phyloP scores from a whole-genome alignment of 2,329 filamentous ascomycete genomes.

The Penicillium expansum region DNA sequence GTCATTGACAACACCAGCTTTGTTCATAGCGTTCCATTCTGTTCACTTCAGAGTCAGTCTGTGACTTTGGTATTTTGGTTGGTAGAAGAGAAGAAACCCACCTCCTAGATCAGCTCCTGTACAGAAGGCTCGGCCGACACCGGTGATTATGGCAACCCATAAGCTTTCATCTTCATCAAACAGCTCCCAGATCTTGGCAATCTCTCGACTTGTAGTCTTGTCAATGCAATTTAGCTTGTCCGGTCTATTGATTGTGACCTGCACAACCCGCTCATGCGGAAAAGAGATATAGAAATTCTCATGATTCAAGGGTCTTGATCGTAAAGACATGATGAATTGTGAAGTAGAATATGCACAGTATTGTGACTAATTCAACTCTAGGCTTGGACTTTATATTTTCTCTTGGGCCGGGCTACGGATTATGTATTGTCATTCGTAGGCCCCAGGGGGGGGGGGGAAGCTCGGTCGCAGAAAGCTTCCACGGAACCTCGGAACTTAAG shows the following conservation, averaged over 20 bases:
- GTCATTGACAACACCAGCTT: constrained; percentile 29
- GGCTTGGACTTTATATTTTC: neutral
- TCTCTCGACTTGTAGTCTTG: constrained; percentile 42
- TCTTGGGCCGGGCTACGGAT: neutral
- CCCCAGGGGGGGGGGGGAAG: too few relatives aligned
- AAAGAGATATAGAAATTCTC: constrained; percentile 35
- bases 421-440: constrained; percentile 1
- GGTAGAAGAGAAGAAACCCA: constrained; percentile 7
- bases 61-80: neutral
- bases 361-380: neutral
- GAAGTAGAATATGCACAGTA: constrained; percentile 3
- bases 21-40: constrained; percentile 56
- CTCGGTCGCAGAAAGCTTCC: neutral
- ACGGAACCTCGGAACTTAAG: constrained; percentile 6
- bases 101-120: constrained; percentile 66
- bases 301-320: constrained; percentile 16
- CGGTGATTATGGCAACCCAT: constrained; percentile 63
- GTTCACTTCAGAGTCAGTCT: neutral
- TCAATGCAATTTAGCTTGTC: constrained; percentile 45
- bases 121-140: constrained; percentile 63
- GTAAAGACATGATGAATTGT: constrained; percentile 27
- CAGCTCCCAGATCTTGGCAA: constrained; percentile 54
- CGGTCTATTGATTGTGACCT: constrained; percentile 44
- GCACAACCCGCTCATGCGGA: constrained; percentile 42
- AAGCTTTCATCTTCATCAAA: constrained; percentile 62